Conservation (phyloP, 306 rosid species). For the Oxytropis ochrocephala region DNA sequence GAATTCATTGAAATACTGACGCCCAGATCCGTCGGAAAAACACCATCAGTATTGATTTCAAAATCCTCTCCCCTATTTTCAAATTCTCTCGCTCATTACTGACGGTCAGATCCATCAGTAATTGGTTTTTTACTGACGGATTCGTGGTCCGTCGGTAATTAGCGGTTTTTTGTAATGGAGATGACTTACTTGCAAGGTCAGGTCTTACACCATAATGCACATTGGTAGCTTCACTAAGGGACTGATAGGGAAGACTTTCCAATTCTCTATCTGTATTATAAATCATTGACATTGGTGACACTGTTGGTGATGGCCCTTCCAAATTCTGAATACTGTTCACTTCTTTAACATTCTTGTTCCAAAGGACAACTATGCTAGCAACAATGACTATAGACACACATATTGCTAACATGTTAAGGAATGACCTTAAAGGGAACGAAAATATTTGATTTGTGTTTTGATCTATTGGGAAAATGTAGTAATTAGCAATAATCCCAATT, state of each 20-base stretch:
- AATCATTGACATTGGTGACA: constrained; percentile 31
- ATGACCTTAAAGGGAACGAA: constrained; percentile 21
- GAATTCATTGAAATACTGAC: background rate
- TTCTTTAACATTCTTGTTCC: constrained; percentile 44
- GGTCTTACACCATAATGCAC: constrained; percentile 76
- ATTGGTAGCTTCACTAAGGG: constrained; percentile 32
- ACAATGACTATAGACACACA: constrained; percentile 40
- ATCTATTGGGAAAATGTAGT: constrained; percentile 62
- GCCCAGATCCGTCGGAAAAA: too few relatives aligned
- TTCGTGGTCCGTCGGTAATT: too few relatives aligned
- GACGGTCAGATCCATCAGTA: too few relatives aligned
- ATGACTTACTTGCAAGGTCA: constrained; percentile 47
- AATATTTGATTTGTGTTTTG: constrained; percentile 47
- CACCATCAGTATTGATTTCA: too few relatives aligned
- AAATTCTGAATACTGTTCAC: constrained; percentile 4
- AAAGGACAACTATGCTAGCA: constrained; percentile 36
- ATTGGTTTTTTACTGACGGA: too few relatives aligned
- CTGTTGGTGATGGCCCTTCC: constrained; percentile 32
- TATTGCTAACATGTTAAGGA: constrained; percentile 42
- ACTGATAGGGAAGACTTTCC: constrained; percentile 52
- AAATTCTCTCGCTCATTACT: too few relatives aligned
- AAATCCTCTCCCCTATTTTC: too few relatives aligned
- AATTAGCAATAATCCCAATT: constrained; percentile 43
- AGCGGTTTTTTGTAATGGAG: background rate
- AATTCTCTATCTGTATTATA: constrained; percentile 47